phyloP scores from a whole-genome alignment of 2,329 filamentous ascomycete genomes.

The Stagonosporopsis vannaccii region DNA sequence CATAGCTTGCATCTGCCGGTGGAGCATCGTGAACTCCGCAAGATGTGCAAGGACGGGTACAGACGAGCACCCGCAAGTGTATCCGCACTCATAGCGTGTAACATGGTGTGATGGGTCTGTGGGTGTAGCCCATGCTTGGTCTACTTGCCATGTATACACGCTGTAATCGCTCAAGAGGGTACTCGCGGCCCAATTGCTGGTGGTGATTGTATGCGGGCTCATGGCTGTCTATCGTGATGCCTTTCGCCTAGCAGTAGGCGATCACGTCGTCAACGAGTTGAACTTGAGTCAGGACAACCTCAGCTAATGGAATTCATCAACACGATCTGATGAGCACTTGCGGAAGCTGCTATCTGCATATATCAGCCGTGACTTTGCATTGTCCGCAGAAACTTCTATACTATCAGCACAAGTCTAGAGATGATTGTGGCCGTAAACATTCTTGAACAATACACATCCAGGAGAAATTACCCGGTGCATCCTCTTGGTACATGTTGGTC shows the following conservation, averaged over 20 bases:
- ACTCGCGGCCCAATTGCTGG: neutral
- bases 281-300: too few species aligned
- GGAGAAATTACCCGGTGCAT: neutral
- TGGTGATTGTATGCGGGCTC: neutral
- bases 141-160: conserved; percentile 7
- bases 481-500: neutral
- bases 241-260: too few species aligned
- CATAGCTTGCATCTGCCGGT: conserved; percentile 2
- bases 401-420: neutral
- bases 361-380: neutral
- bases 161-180: conserved; percentile 11
- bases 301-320: neutral
- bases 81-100: conserved; percentile 15
- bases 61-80: conserved; percentile 12
- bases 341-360: neutral
- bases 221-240: neutral
- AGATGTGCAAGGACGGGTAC: conserved; percentile 17
- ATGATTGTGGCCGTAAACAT: too few species aligned
- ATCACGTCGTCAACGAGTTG: too few species aligned
- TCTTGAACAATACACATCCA: neutral
- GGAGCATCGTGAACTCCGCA: conserved; percentile 11
- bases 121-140: conserved; percentile 6
- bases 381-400: too few species aligned
- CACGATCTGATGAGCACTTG: neutral
- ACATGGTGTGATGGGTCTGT: conserved; percentile 12